phyloP scores from a whole-genome alignment of 176 grass and related monocot genomes.

The Triticum urartu region DNA sequence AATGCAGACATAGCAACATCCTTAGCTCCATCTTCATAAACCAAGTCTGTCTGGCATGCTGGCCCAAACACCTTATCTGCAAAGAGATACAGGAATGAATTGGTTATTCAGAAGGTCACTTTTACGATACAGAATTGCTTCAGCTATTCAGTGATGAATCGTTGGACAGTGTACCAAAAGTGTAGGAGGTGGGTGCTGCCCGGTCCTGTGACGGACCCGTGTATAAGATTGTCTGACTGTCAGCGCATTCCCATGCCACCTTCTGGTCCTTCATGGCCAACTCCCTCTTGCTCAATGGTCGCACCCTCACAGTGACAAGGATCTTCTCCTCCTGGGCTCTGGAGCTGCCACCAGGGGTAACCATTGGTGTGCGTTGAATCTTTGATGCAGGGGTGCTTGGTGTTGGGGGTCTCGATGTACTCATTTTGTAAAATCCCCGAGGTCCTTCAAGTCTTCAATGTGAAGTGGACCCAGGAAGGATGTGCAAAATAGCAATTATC shows the following conservation, averaged over 20 bases:
- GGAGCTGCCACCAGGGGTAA: conserved; percentile 76
- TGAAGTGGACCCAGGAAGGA: not conserved
- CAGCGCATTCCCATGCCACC: conserved; percentile 66
- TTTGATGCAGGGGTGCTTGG: conserved; percentile 72
- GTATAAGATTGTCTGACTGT: conserved; percentile 71
- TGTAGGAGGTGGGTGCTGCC: conserved; percentile 55
- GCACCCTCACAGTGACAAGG: conserved; percentile 87
- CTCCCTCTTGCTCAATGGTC: conserved; percentile 77
- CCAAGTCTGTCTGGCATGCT: conserved; percentile 45
- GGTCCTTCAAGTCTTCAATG: conserved; percentile 1
- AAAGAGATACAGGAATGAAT: not conserved
- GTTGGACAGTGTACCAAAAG: conserved; percentile 59
- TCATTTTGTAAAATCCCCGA: conserved; percentile 20
- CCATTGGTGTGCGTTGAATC: conserved; percentile 60
- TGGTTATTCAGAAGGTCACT: not conserved
- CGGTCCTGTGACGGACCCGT: conserved; percentile 53
- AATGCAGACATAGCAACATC: conserved; percentile 64
- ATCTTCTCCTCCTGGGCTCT: conserved; percentile 88
- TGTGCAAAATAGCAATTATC: not conserved
- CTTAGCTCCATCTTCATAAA: conserved; percentile 92
- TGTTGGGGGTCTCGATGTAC: conserved; percentile 47
- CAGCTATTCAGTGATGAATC: not conserved
- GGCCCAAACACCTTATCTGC: conserved; percentile 55
- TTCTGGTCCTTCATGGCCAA: conserved; percentile 51
- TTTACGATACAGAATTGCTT: conserved; percentile 17